Percentiles rank a stretch among this genome's conserved stretches.
These are phyloP conservation scores for Alloascoidea hylecoeti DNA, from an alignment of 805 yeast species.

Conservation along the genomic window DNA sequence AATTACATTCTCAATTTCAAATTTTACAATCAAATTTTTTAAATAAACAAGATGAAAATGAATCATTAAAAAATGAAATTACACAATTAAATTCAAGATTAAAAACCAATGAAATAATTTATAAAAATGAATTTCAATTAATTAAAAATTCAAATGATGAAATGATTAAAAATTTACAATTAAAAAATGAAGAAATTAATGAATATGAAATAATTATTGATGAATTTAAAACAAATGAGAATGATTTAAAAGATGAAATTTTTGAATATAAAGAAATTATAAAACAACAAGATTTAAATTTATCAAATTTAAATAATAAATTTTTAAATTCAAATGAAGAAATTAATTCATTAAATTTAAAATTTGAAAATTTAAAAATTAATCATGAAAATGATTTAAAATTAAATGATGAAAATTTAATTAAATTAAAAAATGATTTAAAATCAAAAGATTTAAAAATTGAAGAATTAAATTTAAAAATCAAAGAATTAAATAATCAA, in stretches of 20 bases:
- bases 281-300: background rate
- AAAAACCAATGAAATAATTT: background rate
- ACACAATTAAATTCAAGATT: background rate
- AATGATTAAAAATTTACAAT: background rate
- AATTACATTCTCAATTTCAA: background rate
- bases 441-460: background rate
- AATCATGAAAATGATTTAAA: background rate
- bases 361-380: background rate
- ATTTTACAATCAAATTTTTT: background rate
- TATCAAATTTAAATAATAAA: background rate
- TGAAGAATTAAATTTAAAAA: background rate
- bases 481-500: background rate
- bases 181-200: background rate
- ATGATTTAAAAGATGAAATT: background rate
- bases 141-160: background rate
- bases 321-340: background rate
- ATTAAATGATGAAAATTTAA: background rate
- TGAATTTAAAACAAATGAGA: background rate
- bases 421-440: background rate
- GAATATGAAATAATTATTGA: background rate
- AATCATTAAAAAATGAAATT: background rate
- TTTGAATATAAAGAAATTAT: background rate
- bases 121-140: background rate
- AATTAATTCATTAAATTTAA: background rate
- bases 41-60: background rate